Conservation (phyloP, 139 green algal genomes). For the Micromonas pusilla region DNA sequence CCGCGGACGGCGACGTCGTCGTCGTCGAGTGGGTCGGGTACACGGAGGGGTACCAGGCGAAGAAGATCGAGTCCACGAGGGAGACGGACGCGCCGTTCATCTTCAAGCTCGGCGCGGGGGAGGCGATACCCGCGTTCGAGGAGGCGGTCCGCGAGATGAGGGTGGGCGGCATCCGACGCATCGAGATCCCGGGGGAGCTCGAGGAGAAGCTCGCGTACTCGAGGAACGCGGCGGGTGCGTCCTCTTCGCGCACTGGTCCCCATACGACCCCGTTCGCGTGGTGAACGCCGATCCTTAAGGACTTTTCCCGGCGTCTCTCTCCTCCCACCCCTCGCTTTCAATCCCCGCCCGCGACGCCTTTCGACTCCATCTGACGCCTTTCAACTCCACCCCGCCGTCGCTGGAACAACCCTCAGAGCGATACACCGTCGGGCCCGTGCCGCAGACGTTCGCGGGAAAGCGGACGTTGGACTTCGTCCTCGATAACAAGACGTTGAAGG, state of each 20-base stretch:
- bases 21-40: constrained; percentile 80
- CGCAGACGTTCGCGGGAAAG: constrained; percentile 43
- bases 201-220: constrained; percentile 41
- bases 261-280: too few species aligned
- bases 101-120: constrained; percentile 18
- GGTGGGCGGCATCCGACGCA: constrained; percentile 59
- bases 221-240: not conserved
- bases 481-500: constrained; percentile 59
- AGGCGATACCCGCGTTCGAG: constrained; percentile 68
- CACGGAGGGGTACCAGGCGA: constrained; percentile 44
- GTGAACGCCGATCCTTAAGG: too few species aligned
- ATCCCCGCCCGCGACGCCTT: too few species aligned
- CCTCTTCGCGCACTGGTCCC: too few species aligned
- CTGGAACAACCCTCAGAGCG: too few species aligned
- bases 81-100: constrained; percentile 30
- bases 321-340: too few species aligned
- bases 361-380: too few species aligned
- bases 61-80: constrained; percentile 32
- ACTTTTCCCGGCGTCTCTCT: too few species aligned
- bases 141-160: constrained; percentile 67
- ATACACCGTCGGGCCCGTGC: constrained; percentile 27
- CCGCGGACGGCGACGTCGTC: constrained; percentile 44
- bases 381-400: too few species aligned
- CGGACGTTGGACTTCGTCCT: constrained; percentile 85
- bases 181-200: constrained; percentile 54